Percentiles rank a stretch among this genome's conserved stretches.
phyloP scores from a whole-genome alignment of 2,329 filamentous ascomycete genomes.

The Rhynchosporium secalis region DNA sequence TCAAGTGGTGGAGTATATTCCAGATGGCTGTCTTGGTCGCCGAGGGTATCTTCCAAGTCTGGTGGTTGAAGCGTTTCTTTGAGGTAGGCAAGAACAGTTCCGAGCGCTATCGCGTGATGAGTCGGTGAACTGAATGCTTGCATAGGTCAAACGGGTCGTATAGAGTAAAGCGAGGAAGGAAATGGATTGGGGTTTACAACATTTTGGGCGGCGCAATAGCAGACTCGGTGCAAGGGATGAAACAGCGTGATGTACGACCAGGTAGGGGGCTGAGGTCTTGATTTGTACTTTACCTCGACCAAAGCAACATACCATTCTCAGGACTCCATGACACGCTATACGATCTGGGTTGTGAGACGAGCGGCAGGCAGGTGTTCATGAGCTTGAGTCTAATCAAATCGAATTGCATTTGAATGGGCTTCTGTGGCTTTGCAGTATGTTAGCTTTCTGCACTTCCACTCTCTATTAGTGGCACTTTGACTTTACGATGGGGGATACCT shows the following conservation, averaged over 20 bases:
- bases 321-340: background rate
- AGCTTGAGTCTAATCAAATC: background rate
- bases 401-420: background rate
- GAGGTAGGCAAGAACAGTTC: constrained; percentile 57
- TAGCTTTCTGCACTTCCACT: background rate
- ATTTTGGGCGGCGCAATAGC: constrained; percentile 31
- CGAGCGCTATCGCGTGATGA: constrained; percentile 37
- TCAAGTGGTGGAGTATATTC: constrained; percentile 99
- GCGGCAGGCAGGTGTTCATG: background rate
- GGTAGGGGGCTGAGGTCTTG: constrained; percentile 6
- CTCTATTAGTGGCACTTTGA: background rate
- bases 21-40: constrained; percentile 85
- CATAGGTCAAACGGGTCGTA: constrained; percentile 63
- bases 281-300: constrained; percentile 21
- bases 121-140: constrained; percentile 36
- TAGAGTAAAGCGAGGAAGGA: constrained; percentile 40
- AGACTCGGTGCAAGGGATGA: constrained; percentile 20
- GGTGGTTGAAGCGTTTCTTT: constrained; percentile 99
- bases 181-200: constrained; percentile 24
- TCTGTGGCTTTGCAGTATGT: background rate
- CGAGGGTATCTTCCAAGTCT: constrained; percentile 96
- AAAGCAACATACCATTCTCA: constrained; percentile 15
- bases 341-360: background rate
- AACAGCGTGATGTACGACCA: constrained; percentile 24
- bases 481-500: background rate